Base-by-base conservation (phyloP, 1,284 basidiomycete genomes). In the Moesziomyces sp. region DNA sequence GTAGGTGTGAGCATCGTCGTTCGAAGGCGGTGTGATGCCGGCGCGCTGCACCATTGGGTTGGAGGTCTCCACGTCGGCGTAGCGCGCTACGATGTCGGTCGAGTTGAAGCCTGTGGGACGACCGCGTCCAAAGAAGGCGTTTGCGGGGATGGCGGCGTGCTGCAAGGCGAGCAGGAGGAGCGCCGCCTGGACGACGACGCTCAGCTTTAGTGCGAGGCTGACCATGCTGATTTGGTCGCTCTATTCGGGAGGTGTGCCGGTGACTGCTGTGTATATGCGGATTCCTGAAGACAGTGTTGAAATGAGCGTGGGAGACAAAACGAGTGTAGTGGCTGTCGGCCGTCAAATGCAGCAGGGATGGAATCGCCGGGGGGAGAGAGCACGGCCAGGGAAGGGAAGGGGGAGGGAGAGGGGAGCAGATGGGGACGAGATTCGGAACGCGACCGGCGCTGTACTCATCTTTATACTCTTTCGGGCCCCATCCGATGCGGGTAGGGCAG, bases 111-210 rank as follows among this genome's bases (percentile, higher is more conserved):
- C 26, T 14, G 19, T 24, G 18, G 55, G 52, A 11, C 47, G 57
- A 53, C 50, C 46, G 28, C 67, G 54, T 3, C 52, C 53, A 18
- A 51, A 53, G 46, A 62, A 58, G 14, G 58, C 68, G 26, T 26
- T 40, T 35, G 68, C 63, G 7, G 69, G 58, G 0, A 59, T 46
- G 24, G 62, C 47, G 11, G 40, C 49, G 42, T 62, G 54, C 46
- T 72, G 58, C 44, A 72, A 46, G 3, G 52, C 58, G 18, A 66
- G 58, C 55, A 72, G 42, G 2, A 72, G 46, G 21, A 72, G 34
- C 3, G 69, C 63, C 42, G 56, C 56, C 45, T 72, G 69, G n/a
- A 63, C 58, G 52, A 72, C 34, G 3, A 66, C 23, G 46, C 63
- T 66, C 54, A 72, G 46, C 55, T 44, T 61, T 23, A 58, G 21